Evolutionary conservation across 2,329 filamentous ascomycete genomes (phyloP), one percentile per base, ranked within the genome.

Genomic region (Hymenoscyphus salicellus): DNA sequence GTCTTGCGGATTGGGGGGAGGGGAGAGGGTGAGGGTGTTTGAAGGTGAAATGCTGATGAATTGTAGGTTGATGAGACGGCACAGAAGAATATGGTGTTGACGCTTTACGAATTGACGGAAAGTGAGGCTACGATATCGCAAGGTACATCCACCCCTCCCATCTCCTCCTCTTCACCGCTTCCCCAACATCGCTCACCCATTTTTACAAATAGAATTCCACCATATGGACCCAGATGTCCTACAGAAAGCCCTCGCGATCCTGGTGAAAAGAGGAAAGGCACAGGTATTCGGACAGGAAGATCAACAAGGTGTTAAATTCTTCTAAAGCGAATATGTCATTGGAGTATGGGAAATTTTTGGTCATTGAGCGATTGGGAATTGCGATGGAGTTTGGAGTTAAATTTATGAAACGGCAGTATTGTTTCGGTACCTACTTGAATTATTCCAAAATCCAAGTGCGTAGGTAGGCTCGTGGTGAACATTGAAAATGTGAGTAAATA

Each of bases 281-380:
- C 94, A 98, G 78, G 87, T 98, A 30, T 98, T 99, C 79, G 94
- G 94, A 38, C 86, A 87, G 62, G 93, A 94, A 73, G 92, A 94
- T 75, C 90, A 91, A 66, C 87, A 91, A 73, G 95, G 95, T 73
- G 92, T 98, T 69, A 99, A 99, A 80, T 98, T 99, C 80, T 98
- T 98, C 76, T 97, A 8, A 59, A 65, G 61, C 59, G 65, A 63
- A 59, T 16, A 38, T 38, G 62, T 36, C 49, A 62, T 14, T 63
- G 62, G 61, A 63, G 38, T 5, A 43, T 32, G 55, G 20, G 23
- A 20, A 46, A 14, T 20, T 43, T 5, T 17, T n/a, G n/a, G n/a
- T 23, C 17, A 20, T 46, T 61, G 63, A 62, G 36, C 59, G 28
- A 61, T 33, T 38, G 17, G 62, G 57, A 60, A 65, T 65, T 60